phyloP scores from a whole-genome alignment of 106 monocot species.

The Cymbidium sinense region DNA sequence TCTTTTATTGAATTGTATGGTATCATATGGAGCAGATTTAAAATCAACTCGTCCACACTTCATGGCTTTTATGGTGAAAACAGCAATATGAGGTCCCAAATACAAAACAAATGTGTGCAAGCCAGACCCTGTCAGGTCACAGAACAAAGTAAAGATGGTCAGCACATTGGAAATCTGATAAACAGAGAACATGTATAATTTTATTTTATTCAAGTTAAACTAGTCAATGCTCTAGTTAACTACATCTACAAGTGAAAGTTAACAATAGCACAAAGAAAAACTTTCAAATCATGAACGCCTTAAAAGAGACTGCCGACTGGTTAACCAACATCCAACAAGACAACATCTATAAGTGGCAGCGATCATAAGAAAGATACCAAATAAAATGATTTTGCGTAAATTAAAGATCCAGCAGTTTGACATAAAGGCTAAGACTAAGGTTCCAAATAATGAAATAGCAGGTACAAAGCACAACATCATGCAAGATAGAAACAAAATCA shows the following conservation, averaged over 20 bases:
- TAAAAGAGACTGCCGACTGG: too few relatives aligned
- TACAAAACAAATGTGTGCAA: constrained; percentile 98
- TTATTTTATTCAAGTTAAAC: constrained; percentile 1
- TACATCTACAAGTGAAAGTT: not conserved
- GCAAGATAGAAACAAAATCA: too few relatives aligned
- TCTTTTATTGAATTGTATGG: constrained; percentile 60
- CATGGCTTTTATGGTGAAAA: constrained; percentile 83
- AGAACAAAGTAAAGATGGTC: not conserved
- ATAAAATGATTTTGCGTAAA: not conserved
- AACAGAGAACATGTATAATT: not conserved
- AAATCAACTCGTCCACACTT: constrained; percentile 84
- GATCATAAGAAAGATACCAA: not conserved
- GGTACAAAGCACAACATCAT: too few relatives aligned
- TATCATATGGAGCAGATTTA: constrained; percentile 89
- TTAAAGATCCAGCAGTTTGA: not conserved
- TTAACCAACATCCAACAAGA: too few relatives aligned
- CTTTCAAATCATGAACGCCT: not conserved
- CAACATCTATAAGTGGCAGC: not conserved
- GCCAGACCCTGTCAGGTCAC: constrained; percentile 68
- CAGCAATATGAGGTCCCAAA: constrained; percentile 89
- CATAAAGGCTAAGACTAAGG: not conserved
- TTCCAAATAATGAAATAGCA: too few relatives aligned
- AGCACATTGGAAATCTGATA: not conserved
- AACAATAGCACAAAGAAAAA: not conserved
- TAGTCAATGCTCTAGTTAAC: not conserved